Evolutionary conservation across 768 basidiomycete genomes (phyloP).

Genomic region (Mycena epipterygia): DNA sequence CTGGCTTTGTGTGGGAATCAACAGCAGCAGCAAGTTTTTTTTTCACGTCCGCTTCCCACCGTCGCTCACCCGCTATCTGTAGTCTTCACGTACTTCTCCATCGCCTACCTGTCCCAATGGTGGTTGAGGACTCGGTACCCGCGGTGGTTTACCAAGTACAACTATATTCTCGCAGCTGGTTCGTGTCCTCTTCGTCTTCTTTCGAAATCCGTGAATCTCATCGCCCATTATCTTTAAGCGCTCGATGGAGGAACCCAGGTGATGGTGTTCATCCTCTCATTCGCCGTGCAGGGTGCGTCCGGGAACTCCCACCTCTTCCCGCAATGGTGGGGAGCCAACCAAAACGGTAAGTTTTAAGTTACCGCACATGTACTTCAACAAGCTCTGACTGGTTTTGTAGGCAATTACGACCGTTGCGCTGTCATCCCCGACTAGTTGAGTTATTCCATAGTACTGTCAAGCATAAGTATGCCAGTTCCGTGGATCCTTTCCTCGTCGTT

Average conservation of each 20-base stretch:
- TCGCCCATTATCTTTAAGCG: conserved; percentile 24
- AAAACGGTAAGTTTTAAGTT: conserved; percentile 57
- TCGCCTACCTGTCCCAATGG: conserved; percentile 63
- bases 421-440: conserved; percentile 5
- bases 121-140: conserved; percentile 60
- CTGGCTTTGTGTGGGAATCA: conserved; percentile 65
- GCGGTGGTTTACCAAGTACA: conserved; percentile 61
- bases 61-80: too few species aligned
- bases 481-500: too few species aligned
- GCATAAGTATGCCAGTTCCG: too few species aligned
- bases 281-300: conserved; percentile 66
- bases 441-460: too few species aligned
- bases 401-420: conserved; percentile 55
- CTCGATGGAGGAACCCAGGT: conserved; percentile 60
- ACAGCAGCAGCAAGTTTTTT: too few species aligned
- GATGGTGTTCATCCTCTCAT: conserved; percentile 67
- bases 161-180: conserved; percentile 56
- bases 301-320: conserved; percentile 65
- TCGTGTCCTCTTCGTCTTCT: background rate
- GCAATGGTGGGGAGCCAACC: conserved; percentile 71
- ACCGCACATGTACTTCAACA: background rate
- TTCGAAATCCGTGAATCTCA: background rate
- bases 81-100: conserved; percentile 53
- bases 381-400: conserved; percentile 32
- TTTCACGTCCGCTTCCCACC: too few species aligned